Percentiles rank a stretch among this genome's conserved stretches.
phyloP scores from a whole-genome alignment of 2,329 filamentous ascomycete genomes.

The Claviceps maximensis region DNA sequence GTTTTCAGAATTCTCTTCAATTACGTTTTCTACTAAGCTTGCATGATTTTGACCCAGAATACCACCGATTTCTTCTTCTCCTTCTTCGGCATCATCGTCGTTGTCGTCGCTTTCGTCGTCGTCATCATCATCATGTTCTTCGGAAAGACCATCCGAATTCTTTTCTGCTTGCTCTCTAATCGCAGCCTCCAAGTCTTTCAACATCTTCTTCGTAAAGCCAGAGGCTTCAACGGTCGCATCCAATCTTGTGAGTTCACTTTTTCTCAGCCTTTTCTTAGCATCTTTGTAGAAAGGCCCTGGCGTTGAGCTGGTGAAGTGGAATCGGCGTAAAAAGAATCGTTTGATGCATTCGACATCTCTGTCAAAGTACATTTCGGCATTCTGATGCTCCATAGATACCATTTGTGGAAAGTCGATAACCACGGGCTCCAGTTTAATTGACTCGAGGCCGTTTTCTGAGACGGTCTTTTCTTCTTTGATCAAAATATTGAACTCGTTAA shows the following conservation, averaged over 20 bases:
- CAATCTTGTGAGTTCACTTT: constrained; percentile 53
- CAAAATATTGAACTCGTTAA: constrained; percentile 98
- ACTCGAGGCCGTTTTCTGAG: constrained; percentile 27
- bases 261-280: constrained; percentile 59
- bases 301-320: constrained; percentile 71
- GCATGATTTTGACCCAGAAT: background rate
- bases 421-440: constrained; percentile 54
- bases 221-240: constrained; percentile 86
- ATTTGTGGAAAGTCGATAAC: constrained; percentile 98
- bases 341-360: constrained; percentile 93
- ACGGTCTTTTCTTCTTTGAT: constrained; percentile 57
- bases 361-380: constrained; percentile 96
- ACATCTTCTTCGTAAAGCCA: constrained; percentile 93
- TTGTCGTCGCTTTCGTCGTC: constrained; percentile 18
- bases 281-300: constrained; percentile 78
- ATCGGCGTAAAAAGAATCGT: constrained; percentile 79
- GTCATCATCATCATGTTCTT: constrained; percentile 14
- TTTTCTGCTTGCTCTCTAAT: constrained; percentile 62
- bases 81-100: constrained; percentile 7
- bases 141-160: constrained; percentile 18
- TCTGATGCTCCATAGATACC: constrained; percentile 85
- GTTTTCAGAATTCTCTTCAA: background rate
- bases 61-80: background rate
- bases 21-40: background rate
- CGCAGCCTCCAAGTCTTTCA: constrained; percentile 82